Conservation (phyloP, 2,329 filamentous ascomycete genomes). For the Clonostachys byssicola region DNA sequence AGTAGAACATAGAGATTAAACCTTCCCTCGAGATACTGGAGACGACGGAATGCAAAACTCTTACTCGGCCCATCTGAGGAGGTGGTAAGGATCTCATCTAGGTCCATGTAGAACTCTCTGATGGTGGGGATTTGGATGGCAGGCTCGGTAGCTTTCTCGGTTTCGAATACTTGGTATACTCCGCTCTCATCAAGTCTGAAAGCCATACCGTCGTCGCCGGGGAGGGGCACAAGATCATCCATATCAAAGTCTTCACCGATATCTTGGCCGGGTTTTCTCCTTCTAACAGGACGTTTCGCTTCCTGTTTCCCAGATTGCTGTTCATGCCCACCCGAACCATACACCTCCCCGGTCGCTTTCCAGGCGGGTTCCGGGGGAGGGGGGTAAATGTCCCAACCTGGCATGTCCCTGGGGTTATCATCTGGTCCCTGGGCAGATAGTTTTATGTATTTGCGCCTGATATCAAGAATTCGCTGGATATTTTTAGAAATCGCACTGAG, state of each 20-base stretch:
- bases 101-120: conserved; percentile 91
- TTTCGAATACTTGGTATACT: conserved; percentile 90
- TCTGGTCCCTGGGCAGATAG: conserved; percentile 77
- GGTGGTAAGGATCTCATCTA: conserved; percentile 82
- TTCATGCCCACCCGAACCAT: background rate
- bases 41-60: conserved; percentile 89
- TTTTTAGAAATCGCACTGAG: conserved; percentile 83
- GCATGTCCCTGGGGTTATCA: conserved; percentile 85
- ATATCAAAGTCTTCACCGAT: conserved; percentile 92
- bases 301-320: conserved; percentile 9
- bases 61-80: conserved; percentile 95
- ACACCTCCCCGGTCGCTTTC: conserved; percentile 30
- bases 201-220: conserved; percentile 63
- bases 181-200: conserved; percentile 79
- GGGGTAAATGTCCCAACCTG: conserved; percentile 85
- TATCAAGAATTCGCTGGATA: conserved; percentile 83
- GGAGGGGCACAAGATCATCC: conserved; percentile 71
- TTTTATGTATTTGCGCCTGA: conserved; percentile 83
- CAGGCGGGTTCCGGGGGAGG: conserved; percentile 88
- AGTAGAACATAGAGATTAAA: conserved; percentile 91
- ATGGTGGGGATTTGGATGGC: conserved; percentile 85
- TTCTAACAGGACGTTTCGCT: conserved; percentile 47
- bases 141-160: conserved; percentile 57
- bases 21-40: conserved; percentile 95
- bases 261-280: conserved; percentile 80